Percentiles rank a stretch among this genome's conserved stretches.
These are phyloP conservation scores for Stemphylium vesicarium DNA, from an alignment of 2,329 filamentous ascomycete genomes.

Conservation along the genomic window DNA sequence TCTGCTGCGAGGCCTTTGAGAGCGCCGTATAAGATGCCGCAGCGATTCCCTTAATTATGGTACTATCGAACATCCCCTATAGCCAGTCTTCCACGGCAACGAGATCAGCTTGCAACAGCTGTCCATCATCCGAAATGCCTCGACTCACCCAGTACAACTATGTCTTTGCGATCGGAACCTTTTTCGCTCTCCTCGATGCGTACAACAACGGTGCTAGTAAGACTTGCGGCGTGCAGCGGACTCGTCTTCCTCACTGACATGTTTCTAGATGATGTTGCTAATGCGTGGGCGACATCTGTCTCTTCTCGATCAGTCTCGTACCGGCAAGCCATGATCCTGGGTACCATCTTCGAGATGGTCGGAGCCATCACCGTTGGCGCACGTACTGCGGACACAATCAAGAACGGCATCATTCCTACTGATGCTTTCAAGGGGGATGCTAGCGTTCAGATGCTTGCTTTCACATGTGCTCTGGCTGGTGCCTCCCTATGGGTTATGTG, in stretches of 20 bases:
- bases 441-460: conserved; percentile 60
- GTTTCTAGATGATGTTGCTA: conserved; percentile 77
- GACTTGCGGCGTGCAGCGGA: conserved; percentile 39
- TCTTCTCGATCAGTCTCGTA: conserved; percentile 79
- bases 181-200: conserved; percentile 77
- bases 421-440: conserved; percentile 54
- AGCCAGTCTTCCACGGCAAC: conserved; percentile 20
- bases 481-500: conserved; percentile 79
- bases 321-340: conserved; percentile 63
- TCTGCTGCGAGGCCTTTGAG: too few relatives aligned
- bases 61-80: not conserved
- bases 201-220: conserved; percentile 81
- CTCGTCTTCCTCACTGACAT: not conserved
- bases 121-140: conserved; percentile 18
- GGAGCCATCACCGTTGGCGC: conserved; percentile 54
- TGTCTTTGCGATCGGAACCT: conserved; percentile 75
- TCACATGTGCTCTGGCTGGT: conserved; percentile 66
- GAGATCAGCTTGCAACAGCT: not conserved
- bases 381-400: conserved; percentile 75
- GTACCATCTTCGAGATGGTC: conserved; percentile 56
- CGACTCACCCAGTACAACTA: conserved; percentile 63
- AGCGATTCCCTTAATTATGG: not conserved
- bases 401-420: conserved; percentile 68
- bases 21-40: too few relatives aligned
- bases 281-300: conserved; percentile 81